These are phyloP conservation scores for Trichosporon sp. DNA, from an alignment of 1,284 basidiomycete species.

Conservation along the genomic window DNA sequence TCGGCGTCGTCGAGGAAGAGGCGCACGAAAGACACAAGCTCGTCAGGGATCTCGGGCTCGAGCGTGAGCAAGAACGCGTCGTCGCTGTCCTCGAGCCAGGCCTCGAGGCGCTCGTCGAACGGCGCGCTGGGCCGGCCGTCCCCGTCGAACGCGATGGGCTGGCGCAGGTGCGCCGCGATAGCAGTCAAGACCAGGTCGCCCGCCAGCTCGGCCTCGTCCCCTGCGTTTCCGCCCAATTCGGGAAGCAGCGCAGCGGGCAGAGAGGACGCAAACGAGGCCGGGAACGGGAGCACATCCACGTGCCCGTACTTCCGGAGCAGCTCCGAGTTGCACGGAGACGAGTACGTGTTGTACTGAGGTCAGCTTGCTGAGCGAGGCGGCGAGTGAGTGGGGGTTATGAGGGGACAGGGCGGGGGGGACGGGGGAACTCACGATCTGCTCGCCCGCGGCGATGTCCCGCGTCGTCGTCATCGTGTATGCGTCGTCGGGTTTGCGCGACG, in stretches of 20 bases:
- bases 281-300: slow-evolving; percentile 68
- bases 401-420: background rate
- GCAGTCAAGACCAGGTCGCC: slow-evolving; percentile 69
- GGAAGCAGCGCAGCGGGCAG: slow-evolving; percentile 39
- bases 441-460: slow-evolving; percentile 61
- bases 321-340: slow-evolving; percentile 90
- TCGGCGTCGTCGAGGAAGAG: slow-evolving; percentile 64
- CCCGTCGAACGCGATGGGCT: slow-evolving; percentile 37
- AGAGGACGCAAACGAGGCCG: slow-evolving; percentile 30
- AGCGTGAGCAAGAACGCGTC: slow-evolving; percentile 69
- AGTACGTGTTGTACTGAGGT: slow-evolving; percentile 87
- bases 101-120: slow-evolving; percentile 62
- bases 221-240: slow-evolving; percentile 63
- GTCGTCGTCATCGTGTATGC: slow-evolving; percentile 32
- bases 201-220: slow-evolving; percentile 78
- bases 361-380: background rate
- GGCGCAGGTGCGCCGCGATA: slow-evolving; percentile 33
- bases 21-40: slow-evolving; percentile 66
- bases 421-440: slow-evolving; percentile 70
- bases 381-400: too few species aligned
- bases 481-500: slow-evolving; percentile 4
- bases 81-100: slow-evolving; percentile 85
- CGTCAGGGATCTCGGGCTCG: slow-evolving; percentile 54
- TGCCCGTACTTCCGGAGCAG: slow-evolving; percentile 90
- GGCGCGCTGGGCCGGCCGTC: slow-evolving; percentile 24